Percentiles rank a stretch among this genome's conserved stretches.
Evolutionary conservation across 805 yeast species (phyloP).

Genomic region (Candida saitoana): DNA sequence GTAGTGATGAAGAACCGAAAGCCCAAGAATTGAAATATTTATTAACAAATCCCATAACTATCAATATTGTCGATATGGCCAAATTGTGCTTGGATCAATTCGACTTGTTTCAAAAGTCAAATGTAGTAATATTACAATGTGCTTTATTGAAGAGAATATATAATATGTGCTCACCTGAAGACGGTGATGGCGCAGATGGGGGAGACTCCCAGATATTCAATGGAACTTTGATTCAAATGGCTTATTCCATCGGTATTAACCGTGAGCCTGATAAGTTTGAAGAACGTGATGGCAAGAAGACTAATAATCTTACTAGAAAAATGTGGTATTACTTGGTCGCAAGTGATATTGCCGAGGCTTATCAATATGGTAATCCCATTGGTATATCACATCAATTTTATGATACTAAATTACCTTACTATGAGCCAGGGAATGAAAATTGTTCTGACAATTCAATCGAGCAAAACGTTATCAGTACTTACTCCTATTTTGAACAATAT

Average conservation of each 20-base stretch:
- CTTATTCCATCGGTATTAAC: constrained; percentile 61
- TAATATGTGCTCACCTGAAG: constrained; percentile 48
- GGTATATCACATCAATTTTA: constrained; percentile 22
- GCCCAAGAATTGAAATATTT: constrained; percentile 24
- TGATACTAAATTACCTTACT: constrained; percentile 29
- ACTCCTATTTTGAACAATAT: constrained; percentile 25
- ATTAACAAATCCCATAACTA: constrained; percentile 27
- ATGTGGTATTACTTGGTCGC: constrained; percentile 33
- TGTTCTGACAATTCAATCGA: constrained; percentile 34
- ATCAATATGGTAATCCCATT: constrained; percentile 32
- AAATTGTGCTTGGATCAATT: constrained; percentile 35
- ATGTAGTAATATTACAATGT: constrained; percentile 51
- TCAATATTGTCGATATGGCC: constrained; percentile 29
- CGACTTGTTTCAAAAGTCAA: constrained; percentile 33
- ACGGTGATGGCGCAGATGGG: constrained; percentile 58
- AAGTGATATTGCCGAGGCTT: constrained; percentile 27
- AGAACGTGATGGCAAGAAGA: constrained; percentile 17
- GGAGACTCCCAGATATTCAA: constrained; percentile 54
- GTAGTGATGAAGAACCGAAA: constrained; percentile 17
- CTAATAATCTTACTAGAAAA: constrained; percentile 28
- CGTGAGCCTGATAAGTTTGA: constrained; percentile 58
- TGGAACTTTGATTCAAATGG: constrained; percentile 62
- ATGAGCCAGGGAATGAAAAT: constrained; percentile 33
- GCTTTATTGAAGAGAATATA: constrained; percentile 51
- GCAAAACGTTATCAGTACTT: constrained; percentile 26